These are phyloP conservation scores for Solanum dulcamara DNA, from an alignment of 257 asterid species.

Conservation along the genomic window DNA sequence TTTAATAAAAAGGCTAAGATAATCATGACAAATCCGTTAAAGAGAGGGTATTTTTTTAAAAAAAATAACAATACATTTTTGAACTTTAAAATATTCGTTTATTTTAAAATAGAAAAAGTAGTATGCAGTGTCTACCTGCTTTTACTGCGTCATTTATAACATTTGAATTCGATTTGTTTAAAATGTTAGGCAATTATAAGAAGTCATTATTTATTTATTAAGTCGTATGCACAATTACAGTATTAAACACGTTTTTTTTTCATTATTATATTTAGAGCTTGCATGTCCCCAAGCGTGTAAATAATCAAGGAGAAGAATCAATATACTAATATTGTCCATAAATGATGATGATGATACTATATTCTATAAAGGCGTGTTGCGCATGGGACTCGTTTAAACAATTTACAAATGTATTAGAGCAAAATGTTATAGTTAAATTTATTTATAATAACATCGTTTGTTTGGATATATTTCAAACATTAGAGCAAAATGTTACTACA, in stretches of 20 bases:
- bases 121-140: neutral
- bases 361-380: neutral
- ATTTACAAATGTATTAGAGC: neutral
- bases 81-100: neutral
- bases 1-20: too few relatives aligned
- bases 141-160: neutral
- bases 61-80: neutral
- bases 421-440: neutral
- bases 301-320: neutral
- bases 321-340: neutral
- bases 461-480: neutral
- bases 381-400: neutral
- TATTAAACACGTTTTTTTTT: neutral
- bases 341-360: neutral
- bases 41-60: neutral
- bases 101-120: neutral
- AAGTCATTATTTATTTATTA: neutral
- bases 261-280: neutral
- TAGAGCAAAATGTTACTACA: neutral
- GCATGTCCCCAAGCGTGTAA: neutral
- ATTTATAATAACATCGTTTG: neutral
- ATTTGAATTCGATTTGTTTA: neutral
- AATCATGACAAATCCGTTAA: neutral
- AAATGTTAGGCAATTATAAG: neutral
- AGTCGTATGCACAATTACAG: neutral